phyloP scores from a whole-genome alignment of 345 rosid species.

The Linum trigynum region DNA sequence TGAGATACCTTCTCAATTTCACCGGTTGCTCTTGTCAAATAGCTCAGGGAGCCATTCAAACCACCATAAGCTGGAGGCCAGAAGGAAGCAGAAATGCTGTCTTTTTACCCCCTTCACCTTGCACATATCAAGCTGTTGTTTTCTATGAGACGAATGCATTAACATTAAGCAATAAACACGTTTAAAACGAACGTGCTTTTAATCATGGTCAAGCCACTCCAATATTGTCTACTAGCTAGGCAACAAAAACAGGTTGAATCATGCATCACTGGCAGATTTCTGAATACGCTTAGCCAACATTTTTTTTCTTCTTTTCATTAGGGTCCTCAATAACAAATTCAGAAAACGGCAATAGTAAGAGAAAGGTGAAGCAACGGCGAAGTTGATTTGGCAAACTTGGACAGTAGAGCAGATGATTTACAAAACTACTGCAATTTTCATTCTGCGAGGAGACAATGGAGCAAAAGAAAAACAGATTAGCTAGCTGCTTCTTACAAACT shows the following conservation, averaged over 20 bases:
- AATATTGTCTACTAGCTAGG: not conserved
- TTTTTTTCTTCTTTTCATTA: no score
- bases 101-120: not conserved
- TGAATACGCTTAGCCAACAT: not conserved
- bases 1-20: not conserved
- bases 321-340: not conserved
- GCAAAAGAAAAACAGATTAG: not conserved
- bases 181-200: not conserved
- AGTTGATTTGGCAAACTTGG: not conserved
- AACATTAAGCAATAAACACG: not conserved
- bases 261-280: not conserved
- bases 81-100: not conserved
- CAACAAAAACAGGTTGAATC: not conserved
- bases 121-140: not conserved
- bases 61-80: not conserved
- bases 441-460: no score
- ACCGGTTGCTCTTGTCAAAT: not conserved
- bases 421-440: not conserved
- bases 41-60: not conserved
- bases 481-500: not conserved
- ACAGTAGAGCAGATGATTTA: not conserved
- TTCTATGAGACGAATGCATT: not conserved
- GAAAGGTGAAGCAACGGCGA: not conserved
- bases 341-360: not conserved
- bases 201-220: not conserved